Base-by-base conservation (phyloP, 2,329 filamentous ascomycete genomes). In the Pseudogymnoascus pannorum region DNA sequence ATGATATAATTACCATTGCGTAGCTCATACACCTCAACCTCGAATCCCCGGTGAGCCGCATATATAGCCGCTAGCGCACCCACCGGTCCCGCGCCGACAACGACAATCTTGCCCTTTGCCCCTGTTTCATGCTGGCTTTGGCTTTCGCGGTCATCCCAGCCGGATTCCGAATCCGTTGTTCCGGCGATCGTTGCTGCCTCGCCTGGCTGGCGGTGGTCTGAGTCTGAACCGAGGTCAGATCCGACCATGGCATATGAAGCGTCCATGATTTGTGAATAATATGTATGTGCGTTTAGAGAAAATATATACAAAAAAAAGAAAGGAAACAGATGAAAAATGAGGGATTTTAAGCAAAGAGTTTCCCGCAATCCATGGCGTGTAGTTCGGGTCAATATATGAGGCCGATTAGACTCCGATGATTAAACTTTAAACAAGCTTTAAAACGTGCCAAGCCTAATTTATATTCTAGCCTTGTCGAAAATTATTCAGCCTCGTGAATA, bases 11-110 rank as follows among this genome's bases (percentile, higher is more conserved):
- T 81, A 97, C 94, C 94, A 78, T 87, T 86, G 72, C 94, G 85
- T 67, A 99, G 78, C 75, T 99, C 94, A 74, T 97, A 99, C 58
- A 99, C 82, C 73, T 97, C 92, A 31, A 99, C 94, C 70, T 93
- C 79, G 73, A 96, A 86, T 44, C 92, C 94, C 73, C 93, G 82
- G 67, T 88, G 84, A 3, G 94, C 93, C 60, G 94, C 93, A 77
- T 97, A 99, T 5, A 99, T 78, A 44, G 92, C 94, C 22, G 94
- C 92, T 42, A 99, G 79, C 9, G 92, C 91, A 38, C 94, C 94
- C 6, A 99, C 94, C 0, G 94, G 94, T 1, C 94, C 94, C 60
- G 92, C 94, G 60, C 94, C 94, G 57, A 99, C 87, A 54, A 99
- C 82, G 18, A 96, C 82, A 61, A 48, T 48, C 42, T 48, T 48